Evolutionary conservation across 1,284 basidiomycete genomes (phyloP), one percentile per base, ranked within the genome.

Genomic region (Tetrapyrgos nigripes): DNA sequence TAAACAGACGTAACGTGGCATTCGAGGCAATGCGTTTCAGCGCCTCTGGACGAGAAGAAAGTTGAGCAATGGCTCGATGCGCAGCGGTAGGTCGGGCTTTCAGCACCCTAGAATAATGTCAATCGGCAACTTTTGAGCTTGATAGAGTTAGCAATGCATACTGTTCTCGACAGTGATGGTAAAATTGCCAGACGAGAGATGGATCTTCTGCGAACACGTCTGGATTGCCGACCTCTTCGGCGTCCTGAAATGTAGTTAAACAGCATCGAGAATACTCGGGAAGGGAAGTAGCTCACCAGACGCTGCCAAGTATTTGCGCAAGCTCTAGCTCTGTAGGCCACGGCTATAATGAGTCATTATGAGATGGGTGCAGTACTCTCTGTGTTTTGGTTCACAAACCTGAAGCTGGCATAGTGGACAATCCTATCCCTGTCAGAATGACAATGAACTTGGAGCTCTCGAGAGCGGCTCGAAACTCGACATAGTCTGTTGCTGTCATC

Each of bases 141-240:
- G 37, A 35, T 44, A 23, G 27, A 26, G 11, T 8, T 5, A 21
- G 3, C 21, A 54, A 50, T 17, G 70, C 74, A 43, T 63, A 87
- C 85, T 69, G 76, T 69, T 85, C 81, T 60, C 87, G 73, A 11
- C 86, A 78, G 62, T 85, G 83, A 68, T 89, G 87, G 69, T 89
- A 89, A 69, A 89, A 89, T 64, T 88, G 85, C 88, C 88, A 90
- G 3, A 86, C 83, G 1, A 79, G 72, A 28, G 79, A 82, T 0
- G 86, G 87, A 62, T 85, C 78, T 19, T 70, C 66, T 2, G 59
- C 48, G 70, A 89, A 91, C 1, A 82, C 85, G 63, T 79, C 74
- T 3, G 83, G 84, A n/a, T 85, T 87, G 14, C 86, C 86, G 9
- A 90, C 75, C 24, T 71, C 73, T 57, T 79, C 79, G 1, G 84